Conservation (phyloP, 2,329 filamentous ascomycete species). For the Septoria linicola region DNA sequence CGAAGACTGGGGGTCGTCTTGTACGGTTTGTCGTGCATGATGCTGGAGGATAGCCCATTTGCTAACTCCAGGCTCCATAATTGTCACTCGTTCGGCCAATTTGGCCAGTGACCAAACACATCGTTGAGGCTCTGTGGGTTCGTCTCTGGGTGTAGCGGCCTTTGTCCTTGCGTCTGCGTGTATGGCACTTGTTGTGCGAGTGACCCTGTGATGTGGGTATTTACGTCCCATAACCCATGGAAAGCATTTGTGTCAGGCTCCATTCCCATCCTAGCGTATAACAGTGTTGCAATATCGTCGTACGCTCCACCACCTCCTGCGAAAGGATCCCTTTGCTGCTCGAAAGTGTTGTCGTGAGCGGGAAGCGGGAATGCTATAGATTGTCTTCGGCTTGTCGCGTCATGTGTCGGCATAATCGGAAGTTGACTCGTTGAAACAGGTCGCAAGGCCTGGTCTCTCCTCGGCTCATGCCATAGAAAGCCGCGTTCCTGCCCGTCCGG, state of each 20-base stretch:
- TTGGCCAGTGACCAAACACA: not conserved
- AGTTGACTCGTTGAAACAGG: not conserved
- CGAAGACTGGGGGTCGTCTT: not conserved
- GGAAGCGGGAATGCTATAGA: conserved; percentile 12
- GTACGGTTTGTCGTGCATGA: not conserved
- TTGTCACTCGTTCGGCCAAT: conserved; percentile 1
- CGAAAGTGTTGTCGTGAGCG: not conserved
- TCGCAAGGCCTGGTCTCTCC: not conserved
- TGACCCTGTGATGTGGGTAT: not conserved
- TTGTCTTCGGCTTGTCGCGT: conserved; percentile 13
- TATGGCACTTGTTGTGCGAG: not conserved
- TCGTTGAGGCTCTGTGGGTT: not conserved
- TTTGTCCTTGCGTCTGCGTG: not conserved
- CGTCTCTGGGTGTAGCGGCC: not conserved
- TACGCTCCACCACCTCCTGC: conserved; percentile 11
- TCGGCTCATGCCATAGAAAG: not conserved
- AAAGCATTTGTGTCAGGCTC: conserved; percentile 7
- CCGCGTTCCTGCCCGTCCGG: not conserved
- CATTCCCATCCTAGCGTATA: conserved; percentile 5
- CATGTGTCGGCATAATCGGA: not conserved
- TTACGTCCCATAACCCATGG: conserved; percentile 5
- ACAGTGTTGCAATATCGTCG: conserved; percentile 13
- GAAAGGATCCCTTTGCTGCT: conserved; percentile 11
- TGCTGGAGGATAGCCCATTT: not conserved
- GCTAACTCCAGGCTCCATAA: not conserved